Conservation (phyloP, 2,329 filamentous ascomycete genomes). For the Ploettnerulaceae sp. region DNA sequence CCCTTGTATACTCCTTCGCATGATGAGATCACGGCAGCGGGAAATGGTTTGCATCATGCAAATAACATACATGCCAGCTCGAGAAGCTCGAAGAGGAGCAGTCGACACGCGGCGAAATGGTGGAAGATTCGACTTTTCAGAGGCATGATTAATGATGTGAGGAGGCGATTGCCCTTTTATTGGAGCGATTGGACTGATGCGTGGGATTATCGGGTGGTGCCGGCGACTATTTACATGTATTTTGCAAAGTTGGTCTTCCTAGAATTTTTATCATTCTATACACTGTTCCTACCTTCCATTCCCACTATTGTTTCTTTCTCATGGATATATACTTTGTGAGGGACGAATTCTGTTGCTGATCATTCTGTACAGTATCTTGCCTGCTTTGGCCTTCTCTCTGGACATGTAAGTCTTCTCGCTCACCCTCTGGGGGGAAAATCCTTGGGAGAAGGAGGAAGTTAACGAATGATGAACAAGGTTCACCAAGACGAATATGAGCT, state of each 20-base stretch:
- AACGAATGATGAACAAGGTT: constrained; percentile 42
- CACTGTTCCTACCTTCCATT: not conserved
- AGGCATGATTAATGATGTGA: constrained; percentile 75
- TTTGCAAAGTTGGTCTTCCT: constrained; percentile 70
- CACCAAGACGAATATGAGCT: constrained; percentile 76
- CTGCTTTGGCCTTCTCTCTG: constrained; percentile 81
- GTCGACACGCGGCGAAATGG: constrained; percentile 44
- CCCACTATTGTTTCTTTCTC: constrained; percentile 9
- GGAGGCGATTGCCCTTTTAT: constrained; percentile 71
- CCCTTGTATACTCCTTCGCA: not conserved
- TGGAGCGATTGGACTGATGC: constrained; percentile 80
- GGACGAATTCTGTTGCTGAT: constrained; percentile 1
- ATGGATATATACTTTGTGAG: not conserved
- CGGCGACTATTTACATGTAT: constrained; percentile 89
- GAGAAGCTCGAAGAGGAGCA: no score
- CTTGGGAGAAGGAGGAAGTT: no score
- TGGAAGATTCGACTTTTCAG: constrained; percentile 72
- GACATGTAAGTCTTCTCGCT: constrained; percentile 58
- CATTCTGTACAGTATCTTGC: constrained; percentile 62
- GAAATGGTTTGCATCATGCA: constrained; percentile 9
- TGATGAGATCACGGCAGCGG: constrained; percentile 1
- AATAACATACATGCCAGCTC: constrained; percentile 18
- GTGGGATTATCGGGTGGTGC: constrained; percentile 85
- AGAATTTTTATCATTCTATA: not conserved
- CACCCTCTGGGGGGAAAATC: not conserved